A percentile compares a stretch with the other conserved stretches of the same genome.
Conservation (phyloP, 768 basidiomycete species). For the Trametes punicea region DNA sequence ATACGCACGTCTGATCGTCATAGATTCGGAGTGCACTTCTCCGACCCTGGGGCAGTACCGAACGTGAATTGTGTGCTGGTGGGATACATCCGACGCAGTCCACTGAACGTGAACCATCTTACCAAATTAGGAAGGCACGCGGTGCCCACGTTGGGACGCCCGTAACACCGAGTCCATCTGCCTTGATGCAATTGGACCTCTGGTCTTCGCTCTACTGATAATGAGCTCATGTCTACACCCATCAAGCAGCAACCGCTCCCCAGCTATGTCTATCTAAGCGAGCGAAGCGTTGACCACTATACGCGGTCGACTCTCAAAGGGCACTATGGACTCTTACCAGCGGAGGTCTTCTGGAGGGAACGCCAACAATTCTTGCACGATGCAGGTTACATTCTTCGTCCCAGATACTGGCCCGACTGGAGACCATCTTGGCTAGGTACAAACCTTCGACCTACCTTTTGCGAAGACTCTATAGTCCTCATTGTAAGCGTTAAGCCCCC, state of each 20-base stretch:
- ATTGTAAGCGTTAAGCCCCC: not conserved
- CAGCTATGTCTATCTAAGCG: not conserved
- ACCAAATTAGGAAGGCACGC: not conserved
- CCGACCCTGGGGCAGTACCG: not conserved
- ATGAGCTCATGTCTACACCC: not conserved
- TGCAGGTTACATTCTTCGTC: conserved; percentile 12
- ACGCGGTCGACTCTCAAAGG: not conserved
- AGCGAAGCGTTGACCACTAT: not conserved
- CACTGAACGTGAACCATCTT: not conserved
- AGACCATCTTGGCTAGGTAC: conserved; percentile 21
- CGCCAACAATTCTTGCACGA: conserved; percentile 2
- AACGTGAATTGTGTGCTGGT: not conserved
- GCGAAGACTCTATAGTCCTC: conserved; percentile 17
- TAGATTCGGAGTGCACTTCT: not conserved
- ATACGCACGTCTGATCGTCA: not conserved
- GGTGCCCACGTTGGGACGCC: not conserved
- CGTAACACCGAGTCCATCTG: not conserved
- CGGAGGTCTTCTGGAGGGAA: conserved; percentile 15
- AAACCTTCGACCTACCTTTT: conserved; percentile 2
- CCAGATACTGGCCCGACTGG: conserved; percentile 19
- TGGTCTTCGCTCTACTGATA: not conserved
- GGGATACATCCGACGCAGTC: not conserved
- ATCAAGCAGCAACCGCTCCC: not conserved
- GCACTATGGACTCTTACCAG: not conserved
- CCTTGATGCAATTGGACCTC: not conserved